Evolutionary conservation across 345 rosid genomes (phyloP).

Genomic region (Murraya paniculata): DNA sequence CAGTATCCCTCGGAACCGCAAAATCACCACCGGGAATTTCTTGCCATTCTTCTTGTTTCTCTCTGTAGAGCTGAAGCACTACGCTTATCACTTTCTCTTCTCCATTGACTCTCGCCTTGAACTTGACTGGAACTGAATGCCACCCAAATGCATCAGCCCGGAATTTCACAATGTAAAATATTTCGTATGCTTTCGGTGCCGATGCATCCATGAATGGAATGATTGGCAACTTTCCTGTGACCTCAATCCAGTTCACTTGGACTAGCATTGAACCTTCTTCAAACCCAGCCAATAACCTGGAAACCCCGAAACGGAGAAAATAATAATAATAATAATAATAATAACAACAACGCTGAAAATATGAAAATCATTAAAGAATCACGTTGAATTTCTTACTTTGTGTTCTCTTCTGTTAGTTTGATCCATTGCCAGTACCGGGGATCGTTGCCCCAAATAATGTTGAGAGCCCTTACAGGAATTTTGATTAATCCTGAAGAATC

Average conservation of each 20-base stretch:
- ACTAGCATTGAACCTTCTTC: slow-evolving; percentile 16
- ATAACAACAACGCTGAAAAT: neutral
- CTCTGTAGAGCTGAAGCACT: slow-evolving; percentile 15
- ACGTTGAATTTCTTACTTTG: neutral
- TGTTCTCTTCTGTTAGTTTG: slow-evolving; percentile 1
- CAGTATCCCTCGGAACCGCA: neutral
- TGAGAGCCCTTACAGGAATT: slow-evolving; percentile 21
- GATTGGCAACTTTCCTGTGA: slow-evolving; percentile 19
- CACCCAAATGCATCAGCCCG: slow-evolving; percentile 35
- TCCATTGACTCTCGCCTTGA: slow-evolving; percentile 19
- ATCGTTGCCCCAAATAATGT: slow-evolving; percentile 30
- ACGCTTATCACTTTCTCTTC: slow-evolving; percentile 14
- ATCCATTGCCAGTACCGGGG: slow-evolving; percentile 22
- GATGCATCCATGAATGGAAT: neutral
- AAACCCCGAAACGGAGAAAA: neutral
- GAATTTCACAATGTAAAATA: slow-evolving; percentile 23
- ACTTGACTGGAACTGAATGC: slow-evolving; percentile 33
- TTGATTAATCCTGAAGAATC: neutral
- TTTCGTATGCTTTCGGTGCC: neutral
- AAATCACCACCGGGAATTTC: slow-evolving; percentile 31
- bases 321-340: neutral
- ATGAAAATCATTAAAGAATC: neutral
- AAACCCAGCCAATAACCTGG: slow-evolving; percentile 21
- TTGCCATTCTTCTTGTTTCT: slow-evolving; percentile 22
- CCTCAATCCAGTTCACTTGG: slow-evolving; percentile 39